A percentile compares a stretch with the other conserved stretches of the same genome.
Evolutionary conservation across 495 filamentous ascomycete genomes (phyloP).

Genomic region (Penicillium psychrofluorescens): DNA sequence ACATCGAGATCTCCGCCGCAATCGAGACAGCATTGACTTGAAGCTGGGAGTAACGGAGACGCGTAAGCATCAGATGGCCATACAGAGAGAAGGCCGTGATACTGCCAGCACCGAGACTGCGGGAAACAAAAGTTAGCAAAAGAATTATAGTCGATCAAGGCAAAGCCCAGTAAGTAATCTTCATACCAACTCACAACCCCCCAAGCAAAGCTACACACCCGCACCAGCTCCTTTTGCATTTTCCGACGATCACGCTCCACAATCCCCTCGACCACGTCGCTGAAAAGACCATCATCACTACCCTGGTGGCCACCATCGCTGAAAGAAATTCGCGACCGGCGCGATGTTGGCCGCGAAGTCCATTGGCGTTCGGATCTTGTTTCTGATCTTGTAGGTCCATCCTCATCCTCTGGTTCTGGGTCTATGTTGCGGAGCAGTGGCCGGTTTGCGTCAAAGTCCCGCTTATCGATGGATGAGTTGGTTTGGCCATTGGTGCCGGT

Average conservation of each 20-base stretch:
- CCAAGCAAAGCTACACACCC: conserved; percentile 52
- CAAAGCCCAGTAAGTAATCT: not conserved
- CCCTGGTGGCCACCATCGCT: conserved; percentile 1
- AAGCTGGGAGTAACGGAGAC: conserved; percentile 78
- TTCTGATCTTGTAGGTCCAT: conserved; percentile 4
- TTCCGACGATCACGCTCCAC: conserved; percentile 48
- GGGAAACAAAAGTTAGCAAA: not conserved
- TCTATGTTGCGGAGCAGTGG: conserved; percentile 33
- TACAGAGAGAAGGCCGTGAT: conserved; percentile 88
- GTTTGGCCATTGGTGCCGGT: conserved; percentile 17
- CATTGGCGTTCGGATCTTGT: not conserved
- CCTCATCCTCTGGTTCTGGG: conserved; percentile 15
- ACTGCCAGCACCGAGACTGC: conserved; percentile 70
- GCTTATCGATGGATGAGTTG: conserved; percentile 40
- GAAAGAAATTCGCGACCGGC: conserved; percentile 10
- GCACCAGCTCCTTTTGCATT: conserved; percentile 42
- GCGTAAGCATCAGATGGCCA: conserved; percentile 75
- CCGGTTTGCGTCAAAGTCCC: conserved; percentile 52
- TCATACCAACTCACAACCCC: conserved; percentile 52
- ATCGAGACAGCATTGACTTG: conserved; percentile 86
- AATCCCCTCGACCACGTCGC: conserved; percentile 53
- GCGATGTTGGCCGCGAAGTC: conserved; percentile 15
- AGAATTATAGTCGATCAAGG: not conserved
- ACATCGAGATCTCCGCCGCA: conserved; percentile 76
- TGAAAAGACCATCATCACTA: conserved; percentile 51